Conservation (phyloP, 2,329 filamentous ascomycete species). For the Aureobasidium namibiae region DNA sequence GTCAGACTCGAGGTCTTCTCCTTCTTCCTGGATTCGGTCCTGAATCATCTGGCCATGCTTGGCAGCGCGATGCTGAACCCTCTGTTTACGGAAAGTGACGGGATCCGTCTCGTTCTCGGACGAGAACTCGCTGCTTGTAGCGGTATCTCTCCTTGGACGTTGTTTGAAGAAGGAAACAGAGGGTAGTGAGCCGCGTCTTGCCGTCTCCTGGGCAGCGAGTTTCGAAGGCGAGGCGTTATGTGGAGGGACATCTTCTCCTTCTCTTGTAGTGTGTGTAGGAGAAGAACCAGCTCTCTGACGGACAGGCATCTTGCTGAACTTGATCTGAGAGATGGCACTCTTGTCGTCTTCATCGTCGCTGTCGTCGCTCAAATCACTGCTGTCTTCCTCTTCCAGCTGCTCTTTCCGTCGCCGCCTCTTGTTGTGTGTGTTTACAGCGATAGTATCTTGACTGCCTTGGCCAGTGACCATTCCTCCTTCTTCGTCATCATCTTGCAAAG, state of each 20-base stretch:
- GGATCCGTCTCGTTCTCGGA: conserved; percentile 73
- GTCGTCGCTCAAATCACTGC: conserved; percentile 75
- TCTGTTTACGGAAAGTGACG: conserved; percentile 51
- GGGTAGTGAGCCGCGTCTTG: conserved; percentile 61
- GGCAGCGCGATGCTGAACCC: conserved; percentile 47
- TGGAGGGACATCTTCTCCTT: conserved; percentile 47
- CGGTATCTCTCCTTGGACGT: conserved; percentile 62
- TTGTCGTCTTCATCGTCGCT: conserved; percentile 66
- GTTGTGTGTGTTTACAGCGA: conserved; percentile 55
- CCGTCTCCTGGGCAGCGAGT: conserved; percentile 31
- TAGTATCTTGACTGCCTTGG: conserved; percentile 55
- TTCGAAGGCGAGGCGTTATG: conserved; percentile 49
- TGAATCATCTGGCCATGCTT: conserved; percentile 46
- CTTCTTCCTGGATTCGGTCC: conserved; percentile 44
- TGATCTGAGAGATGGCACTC: conserved; percentile 78
- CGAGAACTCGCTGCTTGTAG: conserved; percentile 75
- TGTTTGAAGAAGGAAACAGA: conserved; percentile 56
- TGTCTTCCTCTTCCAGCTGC: conserved; percentile 76
- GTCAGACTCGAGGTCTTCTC: conserved; percentile 26
- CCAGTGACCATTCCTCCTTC: conserved; percentile 64
- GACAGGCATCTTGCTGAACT: conserved; percentile 92
- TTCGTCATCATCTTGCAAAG: conserved; percentile 55
- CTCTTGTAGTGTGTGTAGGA: conserved; percentile 61
- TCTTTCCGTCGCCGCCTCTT: conserved; percentile 61
- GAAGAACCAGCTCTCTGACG: conserved; percentile 81